These are phyloP conservation scores for Pythium angustatum DNA, from an alignment of 352 stramenopile genomes.

Conservation along the genomic window DNA sequence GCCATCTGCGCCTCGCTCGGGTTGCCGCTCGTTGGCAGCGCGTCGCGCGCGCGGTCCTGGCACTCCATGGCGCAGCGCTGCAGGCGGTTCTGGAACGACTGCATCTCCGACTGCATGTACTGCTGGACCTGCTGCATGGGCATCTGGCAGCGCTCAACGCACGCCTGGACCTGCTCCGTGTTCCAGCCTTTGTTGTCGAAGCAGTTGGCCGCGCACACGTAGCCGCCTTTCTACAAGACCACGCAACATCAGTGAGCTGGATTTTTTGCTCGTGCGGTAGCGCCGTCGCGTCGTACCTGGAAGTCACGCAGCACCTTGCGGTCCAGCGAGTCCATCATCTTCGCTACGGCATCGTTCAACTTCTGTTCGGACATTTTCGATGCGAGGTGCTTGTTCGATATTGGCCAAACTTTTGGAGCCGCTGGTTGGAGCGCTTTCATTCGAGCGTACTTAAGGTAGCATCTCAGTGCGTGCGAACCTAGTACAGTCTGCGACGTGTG, in stretches of 20 bases:
- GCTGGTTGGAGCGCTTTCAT: constrained; percentile 23
- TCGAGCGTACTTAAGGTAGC: constrained; percentile 7
- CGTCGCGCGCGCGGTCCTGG: constrained; percentile 79
- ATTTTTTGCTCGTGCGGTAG: background rate
- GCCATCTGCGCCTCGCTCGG: constrained; percentile 74
- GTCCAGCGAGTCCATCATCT: constrained; percentile 86
- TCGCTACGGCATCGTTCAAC: constrained; percentile 80
- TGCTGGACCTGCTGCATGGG: constrained; percentile 84
- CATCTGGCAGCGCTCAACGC: constrained; percentile 85
- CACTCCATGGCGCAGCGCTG: constrained; percentile 87
- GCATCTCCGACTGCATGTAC: constrained; percentile 83
- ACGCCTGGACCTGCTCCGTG: constrained; percentile 77
- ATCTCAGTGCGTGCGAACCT: constrained; percentile 6
- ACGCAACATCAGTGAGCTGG: background rate
- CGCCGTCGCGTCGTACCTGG: constrained; percentile 38
- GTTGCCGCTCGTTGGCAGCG: constrained; percentile 52
- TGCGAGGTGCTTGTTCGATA: constrained; percentile 13
- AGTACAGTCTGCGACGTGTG: constrained; percentile 8
- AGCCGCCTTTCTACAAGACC: constrained; percentile 65
- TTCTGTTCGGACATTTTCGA: constrained; percentile 80
- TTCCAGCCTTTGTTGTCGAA: constrained; percentile 85
- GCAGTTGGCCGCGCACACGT: constrained; percentile 85
- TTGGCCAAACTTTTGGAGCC: constrained; percentile 1
- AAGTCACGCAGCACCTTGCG: constrained; percentile 70
- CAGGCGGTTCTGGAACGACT: constrained; percentile 84